Conservation (phyloP, 805 yeast species). For the Kuraishia hungarica region DNA sequence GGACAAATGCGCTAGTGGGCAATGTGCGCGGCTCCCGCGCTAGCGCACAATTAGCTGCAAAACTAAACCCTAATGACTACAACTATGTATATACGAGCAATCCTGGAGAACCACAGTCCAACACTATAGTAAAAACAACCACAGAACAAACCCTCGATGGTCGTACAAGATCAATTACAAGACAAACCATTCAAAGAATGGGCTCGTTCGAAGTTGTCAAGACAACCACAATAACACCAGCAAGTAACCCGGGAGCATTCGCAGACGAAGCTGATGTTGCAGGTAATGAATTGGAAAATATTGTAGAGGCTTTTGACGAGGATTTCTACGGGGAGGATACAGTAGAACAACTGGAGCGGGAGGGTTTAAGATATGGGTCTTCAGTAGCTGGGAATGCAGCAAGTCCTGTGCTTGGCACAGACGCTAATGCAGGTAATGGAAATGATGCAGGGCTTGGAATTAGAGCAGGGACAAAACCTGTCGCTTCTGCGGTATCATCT, state of each 20-base stretch:
- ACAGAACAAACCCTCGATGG: conserved; percentile 42
- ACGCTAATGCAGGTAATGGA: neutral
- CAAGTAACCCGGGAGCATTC: conserved; percentile 4
- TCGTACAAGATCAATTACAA: conserved; percentile 46
- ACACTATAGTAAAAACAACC: conserved; percentile 37
- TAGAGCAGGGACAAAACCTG: neutral
- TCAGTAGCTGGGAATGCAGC: neutral
- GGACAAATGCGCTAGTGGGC: conserved; percentile 17
- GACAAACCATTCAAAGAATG: conserved; percentile 38
- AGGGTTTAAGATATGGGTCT: neutral
- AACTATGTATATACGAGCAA: neutral
- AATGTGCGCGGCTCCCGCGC: conserved; percentile 14
- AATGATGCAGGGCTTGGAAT: neutral
- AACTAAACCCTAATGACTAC: neutral
- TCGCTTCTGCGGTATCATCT: neutral
- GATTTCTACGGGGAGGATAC: conserved; percentile 11
- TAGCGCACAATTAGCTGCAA: conserved; percentile 5
- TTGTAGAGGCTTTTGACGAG: conserved; percentile 20
- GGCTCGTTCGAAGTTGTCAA: conserved; percentile 41
- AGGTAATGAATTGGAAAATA: conserved; percentile 17
- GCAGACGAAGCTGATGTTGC: conserved; percentile 11
- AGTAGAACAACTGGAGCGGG: neutral
- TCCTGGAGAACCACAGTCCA: conserved; percentile 8
- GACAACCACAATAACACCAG: conserved; percentile 33
- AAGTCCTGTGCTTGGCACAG: neutral